These are phyloP conservation scores for Pseudopyricularia cyperi DNA, from an alignment of 2,329 filamentous ascomycete species.

Conservation along the genomic window DNA sequence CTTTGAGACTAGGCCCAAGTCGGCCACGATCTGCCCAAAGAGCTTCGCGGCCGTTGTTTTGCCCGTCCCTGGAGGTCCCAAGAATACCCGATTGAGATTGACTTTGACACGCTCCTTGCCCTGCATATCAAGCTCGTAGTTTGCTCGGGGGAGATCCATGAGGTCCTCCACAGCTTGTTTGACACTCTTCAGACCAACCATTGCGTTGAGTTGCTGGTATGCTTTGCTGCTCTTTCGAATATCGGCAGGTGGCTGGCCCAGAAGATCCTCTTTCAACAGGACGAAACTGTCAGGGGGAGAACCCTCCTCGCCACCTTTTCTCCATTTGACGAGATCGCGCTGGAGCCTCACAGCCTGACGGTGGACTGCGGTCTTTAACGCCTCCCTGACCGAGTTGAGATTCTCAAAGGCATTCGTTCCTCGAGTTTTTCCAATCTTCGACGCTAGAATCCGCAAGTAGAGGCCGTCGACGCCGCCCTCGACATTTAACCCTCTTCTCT, in stretches of 20 bases:
- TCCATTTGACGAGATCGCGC: conserved; percentile 23
- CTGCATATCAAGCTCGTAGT: conserved; percentile 35
- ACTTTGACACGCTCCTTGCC: conserved; percentile 35
- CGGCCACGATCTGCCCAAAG: conserved; percentile 42
- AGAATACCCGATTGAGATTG: conserved; percentile 43
- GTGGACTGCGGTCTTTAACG: conserved; percentile 33
- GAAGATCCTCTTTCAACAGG: conserved; percentile 54
- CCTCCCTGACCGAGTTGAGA: conserved; percentile 55
- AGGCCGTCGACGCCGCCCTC: conserved; percentile 47
- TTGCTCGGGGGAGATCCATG: conserved; percentile 35
- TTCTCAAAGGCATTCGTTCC: conserved; percentile 61
- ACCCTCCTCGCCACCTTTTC: not conserved
- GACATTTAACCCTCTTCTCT: conserved; percentile 33
- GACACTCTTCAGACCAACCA: conserved; percentile 40
- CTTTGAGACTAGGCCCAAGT: not conserved
- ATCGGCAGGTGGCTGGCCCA: conserved; percentile 51
- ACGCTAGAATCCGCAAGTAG: conserved; percentile 48
- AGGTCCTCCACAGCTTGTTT: conserved; percentile 37
- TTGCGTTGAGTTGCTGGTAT: conserved; percentile 36
- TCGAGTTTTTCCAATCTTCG: conserved; percentile 47
- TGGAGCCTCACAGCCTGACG: conserved; percentile 46
- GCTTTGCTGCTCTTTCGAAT: conserved; percentile 19
- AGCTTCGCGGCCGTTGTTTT: conserved; percentile 52
- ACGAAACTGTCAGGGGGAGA: conserved; percentile 38
- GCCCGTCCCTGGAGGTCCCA: conserved; percentile 50